Percentiles rank a stretch among this genome's conserved stretches.
phyloP scores from a whole-genome alignment of 805 yeast species.

The Cyberlindnera misumaiensis region DNA sequence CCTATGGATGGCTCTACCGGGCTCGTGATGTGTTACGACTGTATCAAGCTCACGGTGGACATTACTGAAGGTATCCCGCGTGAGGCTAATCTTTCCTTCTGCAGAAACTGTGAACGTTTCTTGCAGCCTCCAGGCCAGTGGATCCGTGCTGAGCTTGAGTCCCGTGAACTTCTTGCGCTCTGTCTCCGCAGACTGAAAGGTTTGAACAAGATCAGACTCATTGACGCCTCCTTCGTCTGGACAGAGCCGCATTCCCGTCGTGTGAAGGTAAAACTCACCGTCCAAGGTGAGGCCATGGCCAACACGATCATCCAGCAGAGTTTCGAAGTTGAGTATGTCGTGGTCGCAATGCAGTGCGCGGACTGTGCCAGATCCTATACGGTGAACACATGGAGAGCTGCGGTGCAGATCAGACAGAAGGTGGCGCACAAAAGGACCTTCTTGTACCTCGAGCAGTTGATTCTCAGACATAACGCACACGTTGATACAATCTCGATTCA shows the following conservation, averaged over 20 bases:
- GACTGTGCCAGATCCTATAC: slow-evolving; percentile 98
- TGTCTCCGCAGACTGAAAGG: slow-evolving; percentile 88
- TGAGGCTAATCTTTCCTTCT: slow-evolving; percentile 87
- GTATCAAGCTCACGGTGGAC: slow-evolving; percentile 89
- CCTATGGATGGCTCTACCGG: slow-evolving; percentile 96
- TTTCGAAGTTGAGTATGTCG: slow-evolving; percentile 90
- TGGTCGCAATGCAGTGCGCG: slow-evolving; percentile 93
- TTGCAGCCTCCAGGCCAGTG: slow-evolving; percentile 93
- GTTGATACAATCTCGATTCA: slow-evolving; percentile 88
- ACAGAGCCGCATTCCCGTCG: slow-evolving; percentile 99
- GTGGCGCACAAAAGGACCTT: slow-evolving; percentile 96
- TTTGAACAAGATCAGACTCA: slow-evolving; percentile 72
- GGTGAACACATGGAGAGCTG: slow-evolving; percentile 96
- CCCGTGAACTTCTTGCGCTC: slow-evolving; percentile 85
- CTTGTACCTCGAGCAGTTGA: slow-evolving; percentile 90
- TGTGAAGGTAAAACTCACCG: slow-evolving; percentile 82
- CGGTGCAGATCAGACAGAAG: slow-evolving; percentile 95
- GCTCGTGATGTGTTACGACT: slow-evolving; percentile 93
- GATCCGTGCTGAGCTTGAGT: slow-evolving; percentile 86
- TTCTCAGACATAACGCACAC: slow-evolving; percentile 88
- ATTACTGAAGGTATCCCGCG: slow-evolving; percentile 92
- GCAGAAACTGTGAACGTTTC: slow-evolving; percentile 95
- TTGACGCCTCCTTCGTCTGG: slow-evolving; percentile 96
- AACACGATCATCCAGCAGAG: slow-evolving; percentile 90
- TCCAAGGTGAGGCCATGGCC: slow-evolving; percentile 93